Percentiles rank a stretch among this genome's conserved stretches.
Conservation (phyloP, 768 basidiomycete species). For the Mrakia blollopis region DNA sequence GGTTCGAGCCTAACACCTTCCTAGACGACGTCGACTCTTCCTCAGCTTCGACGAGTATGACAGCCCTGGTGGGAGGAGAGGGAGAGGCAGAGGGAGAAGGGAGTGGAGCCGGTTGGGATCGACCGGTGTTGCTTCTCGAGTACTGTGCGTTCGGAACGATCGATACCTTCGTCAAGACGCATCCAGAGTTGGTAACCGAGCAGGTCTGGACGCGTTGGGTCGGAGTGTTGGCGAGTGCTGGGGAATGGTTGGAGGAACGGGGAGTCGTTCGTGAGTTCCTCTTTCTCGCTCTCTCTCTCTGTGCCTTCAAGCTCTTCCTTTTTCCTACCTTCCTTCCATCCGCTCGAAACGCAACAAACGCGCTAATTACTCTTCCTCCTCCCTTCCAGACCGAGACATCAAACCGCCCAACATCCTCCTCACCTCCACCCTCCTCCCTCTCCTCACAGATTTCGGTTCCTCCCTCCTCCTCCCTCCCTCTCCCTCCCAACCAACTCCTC, state of each 20-base stretch:
- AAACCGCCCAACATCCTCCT: slow-evolving; percentile 47
- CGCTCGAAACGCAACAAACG: neutral
- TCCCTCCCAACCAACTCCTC: slow-evolving; percentile 38
- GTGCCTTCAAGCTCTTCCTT: no score
- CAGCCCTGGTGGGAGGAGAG: neutral
- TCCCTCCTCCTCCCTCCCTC: slow-evolving; percentile 41
- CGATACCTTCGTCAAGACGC: slow-evolving; percentile 39
- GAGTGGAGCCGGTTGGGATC: no score
- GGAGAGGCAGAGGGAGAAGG: no score
- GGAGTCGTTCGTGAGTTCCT: slow-evolving; percentile 46
- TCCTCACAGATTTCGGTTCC: slow-evolving; percentile 49
- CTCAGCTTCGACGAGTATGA: neutral
- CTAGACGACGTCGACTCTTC: no score
- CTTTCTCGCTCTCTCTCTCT: neutral
- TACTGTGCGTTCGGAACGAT: slow-evolving; percentile 41
- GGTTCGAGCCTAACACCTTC: slow-evolving; percentile 14
- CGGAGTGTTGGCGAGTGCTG: slow-evolving; percentile 40
- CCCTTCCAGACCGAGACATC: slow-evolving; percentile 40
- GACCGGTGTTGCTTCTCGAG: slow-evolving; percentile 41
- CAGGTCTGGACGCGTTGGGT: slow-evolving; percentile 44
- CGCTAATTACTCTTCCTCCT: neutral
- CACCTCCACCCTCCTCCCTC: slow-evolving; percentile 32
- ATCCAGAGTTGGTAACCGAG: slow-evolving; percentile 38
- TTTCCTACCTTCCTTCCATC: neutral
- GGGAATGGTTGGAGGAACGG: slow-evolving; percentile 44